These are phyloP conservation scores for Petunia secreta DNA, from an alignment of 257 asterid genomes.

Conservation along the genomic window DNA sequence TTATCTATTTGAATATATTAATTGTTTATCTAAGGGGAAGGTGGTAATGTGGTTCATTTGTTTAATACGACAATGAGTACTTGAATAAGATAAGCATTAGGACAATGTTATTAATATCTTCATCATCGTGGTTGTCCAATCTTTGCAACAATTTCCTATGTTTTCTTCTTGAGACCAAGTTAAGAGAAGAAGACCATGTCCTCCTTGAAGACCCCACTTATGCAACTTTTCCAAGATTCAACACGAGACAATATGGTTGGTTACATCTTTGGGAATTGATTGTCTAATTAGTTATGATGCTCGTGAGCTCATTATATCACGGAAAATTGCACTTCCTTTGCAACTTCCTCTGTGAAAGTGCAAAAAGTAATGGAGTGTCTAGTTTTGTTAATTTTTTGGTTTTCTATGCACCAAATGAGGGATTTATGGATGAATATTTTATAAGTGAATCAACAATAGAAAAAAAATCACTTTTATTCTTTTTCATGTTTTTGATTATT, in stretches of 20 bases:
- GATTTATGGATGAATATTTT: no score
- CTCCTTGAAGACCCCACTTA: slow-evolving; percentile 36
- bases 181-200: slow-evolving; percentile 29
- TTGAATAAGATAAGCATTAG: slow-evolving; percentile 40
- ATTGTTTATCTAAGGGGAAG: slow-evolving; percentile 29
- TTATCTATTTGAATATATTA: not conserved
- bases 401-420: no score
- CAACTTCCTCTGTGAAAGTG: not conserved
- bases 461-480: no score
- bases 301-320: not conserved
- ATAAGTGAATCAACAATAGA: no score
- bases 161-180: slow-evolving; percentile 16
- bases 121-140: slow-evolving; percentile 30
- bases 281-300: not conserved
- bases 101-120: slow-evolving; percentile 5
- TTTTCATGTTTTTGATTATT: no score
- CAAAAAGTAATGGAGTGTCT: no score
- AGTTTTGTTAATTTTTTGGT: no score
- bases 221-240: slow-evolving; percentile 28
- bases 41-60: slow-evolving; percentile 38
- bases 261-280: slow-evolving; percentile 13
- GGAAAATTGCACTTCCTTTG: not conserved
- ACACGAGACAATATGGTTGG: slow-evolving; percentile 20
- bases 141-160: slow-evolving; percentile 30
- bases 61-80: slow-evolving; percentile 31